Evolutionary conservation across 78 protist species (phyloP), one percentile per base, ranked within the genome.

Genomic region (Dictyostelium intermedium): DNA sequence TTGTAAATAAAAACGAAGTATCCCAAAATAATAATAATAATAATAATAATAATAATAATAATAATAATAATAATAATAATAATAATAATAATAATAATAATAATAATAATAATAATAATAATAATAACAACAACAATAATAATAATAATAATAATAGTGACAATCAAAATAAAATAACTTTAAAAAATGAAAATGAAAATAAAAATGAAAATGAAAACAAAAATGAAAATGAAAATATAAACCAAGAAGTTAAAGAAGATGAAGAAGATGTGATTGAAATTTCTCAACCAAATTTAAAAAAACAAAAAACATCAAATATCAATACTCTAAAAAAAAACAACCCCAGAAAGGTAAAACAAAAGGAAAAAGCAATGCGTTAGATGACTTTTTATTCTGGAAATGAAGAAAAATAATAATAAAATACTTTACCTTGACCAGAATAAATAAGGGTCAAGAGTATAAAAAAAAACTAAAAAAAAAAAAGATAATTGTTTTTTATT

Each of bases 351-450:
- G 45, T 25, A 66, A 66, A 27, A 2, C 74, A 39, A 77, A 77
- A 77, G 25, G 41, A 23, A 37, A 37, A 74, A 35, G 47, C 13
- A 27, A 39, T 39, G 61, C 32, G 2, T 41, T 77, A 9, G 32
- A 77, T 77, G 82, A 77, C 32, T 77, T 77, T 77, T n/a, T 77
- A 47, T 77, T 77, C 41, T 77, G 82, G 82, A 77, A 77, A 16
- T 30, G 34, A 72, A 25, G 10, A 30, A 25, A 25, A 25, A 63
- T n/a, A n/a, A n/a, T n/a, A n/a, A n/a, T n/a, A n/a, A n/a, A n/a
- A n/a, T n/a, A n/a, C n/a, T n/a, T n/a, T n/a, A n/a, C n/a, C n/a
- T n/a, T n/a, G n/a, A n/a, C n/a, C n/a, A n/a, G n/a, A n/a, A n/a
- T 63, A 63, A 50, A 50, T 20, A 56, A 3, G n/a, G n/a, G n/a